Evolutionary conservation across 805 yeast species (phyloP).

Genomic region (Henningerozyma blattae): DNA sequence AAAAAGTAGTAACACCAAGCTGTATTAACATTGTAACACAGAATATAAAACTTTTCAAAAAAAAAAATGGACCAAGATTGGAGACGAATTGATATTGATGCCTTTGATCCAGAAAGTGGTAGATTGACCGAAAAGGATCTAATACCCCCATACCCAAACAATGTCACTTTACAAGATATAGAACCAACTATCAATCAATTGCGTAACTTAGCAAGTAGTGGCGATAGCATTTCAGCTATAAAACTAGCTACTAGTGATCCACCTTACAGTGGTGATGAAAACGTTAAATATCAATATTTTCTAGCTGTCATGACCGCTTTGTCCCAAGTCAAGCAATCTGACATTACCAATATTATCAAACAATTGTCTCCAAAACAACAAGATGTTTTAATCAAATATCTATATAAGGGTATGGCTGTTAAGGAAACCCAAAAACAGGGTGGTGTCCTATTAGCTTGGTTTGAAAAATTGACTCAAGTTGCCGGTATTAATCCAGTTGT

Average conservation of each 20-base stretch:
- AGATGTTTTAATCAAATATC: conserved; percentile 67
- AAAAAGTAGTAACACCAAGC: too few species aligned
- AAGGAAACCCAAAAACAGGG: conserved; percentile 77
- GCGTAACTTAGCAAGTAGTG: conserved; percentile 30
- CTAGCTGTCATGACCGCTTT: conserved; percentile 58
- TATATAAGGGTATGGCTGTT: conserved; percentile 75
- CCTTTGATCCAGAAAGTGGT: conserved; percentile 68
- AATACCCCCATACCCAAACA: conserved; percentile 39
- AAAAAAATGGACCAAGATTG: conserved; percentile 35
- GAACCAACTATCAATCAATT: conserved; percentile 42
- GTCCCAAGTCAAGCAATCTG: conserved; percentile 52
- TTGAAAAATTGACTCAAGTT: conserved; percentile 72
- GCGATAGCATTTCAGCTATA: not conserved
- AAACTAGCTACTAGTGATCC: conserved; percentile 50
- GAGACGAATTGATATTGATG: conserved; percentile 93
- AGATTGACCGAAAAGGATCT: conserved; percentile 54
- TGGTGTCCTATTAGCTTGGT: conserved; percentile 80
- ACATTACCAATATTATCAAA: conserved; percentile 50
- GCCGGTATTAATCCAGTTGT: conserved; percentile 86
- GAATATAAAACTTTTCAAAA: too few species aligned
- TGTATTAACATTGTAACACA: too few species aligned
- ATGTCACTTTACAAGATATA: conserved; percentile 42
- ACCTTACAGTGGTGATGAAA: conserved; percentile 68
- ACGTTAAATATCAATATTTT: conserved; percentile 32
- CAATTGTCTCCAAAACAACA: conserved; percentile 52